These are phyloP conservation scores for Saccharomycopsis fodiens DNA, from an alignment of 805 yeast genomes.

Conservation along the genomic window DNA sequence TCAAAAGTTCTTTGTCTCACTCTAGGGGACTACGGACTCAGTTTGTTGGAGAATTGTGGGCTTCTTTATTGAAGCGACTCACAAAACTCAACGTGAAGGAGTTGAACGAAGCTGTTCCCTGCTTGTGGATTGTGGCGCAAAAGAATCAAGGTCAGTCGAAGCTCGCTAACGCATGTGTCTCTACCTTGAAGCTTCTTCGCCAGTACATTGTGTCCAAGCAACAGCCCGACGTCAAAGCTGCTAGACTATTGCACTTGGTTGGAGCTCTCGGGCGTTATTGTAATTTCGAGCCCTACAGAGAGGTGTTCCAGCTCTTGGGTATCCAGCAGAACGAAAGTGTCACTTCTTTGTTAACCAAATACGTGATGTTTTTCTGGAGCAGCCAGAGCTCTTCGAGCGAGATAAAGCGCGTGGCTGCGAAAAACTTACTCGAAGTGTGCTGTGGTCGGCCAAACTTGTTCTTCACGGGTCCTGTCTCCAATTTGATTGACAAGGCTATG, in stretches of 20 bases:
- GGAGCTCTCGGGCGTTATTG: conserved; percentile 71
- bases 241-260: conserved; percentile 51
- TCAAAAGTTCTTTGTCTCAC: conserved; percentile 41
- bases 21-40: conserved; percentile 39
- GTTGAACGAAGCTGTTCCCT: conserved; percentile 66
- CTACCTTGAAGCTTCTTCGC: conserved; percentile 45
- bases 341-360: conserved; percentile 49
- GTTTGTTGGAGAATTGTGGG: conserved; percentile 43
- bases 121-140: conserved; percentile 49
- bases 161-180: conserved; percentile 54
- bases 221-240: conserved; percentile 36
- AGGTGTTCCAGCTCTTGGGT: conserved; percentile 35
- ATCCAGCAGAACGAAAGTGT: conserved; percentile 47
- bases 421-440: conserved; percentile 52
- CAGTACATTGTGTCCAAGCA: conserved; percentile 33
- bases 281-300: conserved; percentile 41
- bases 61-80: conserved; percentile 43
- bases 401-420: conserved; percentile 45
- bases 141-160: conserved; percentile 39
- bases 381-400: conserved; percentile 25
- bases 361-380: conserved; percentile 47
- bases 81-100: conserved; percentile 56
- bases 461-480: conserved; percentile 44
- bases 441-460: conserved; percentile 60
- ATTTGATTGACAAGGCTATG: conserved; percentile 37